phyloP scores from a whole-genome alignment of 2,329 filamentous ascomycete species.

The Phialophora macrospora region DNA sequence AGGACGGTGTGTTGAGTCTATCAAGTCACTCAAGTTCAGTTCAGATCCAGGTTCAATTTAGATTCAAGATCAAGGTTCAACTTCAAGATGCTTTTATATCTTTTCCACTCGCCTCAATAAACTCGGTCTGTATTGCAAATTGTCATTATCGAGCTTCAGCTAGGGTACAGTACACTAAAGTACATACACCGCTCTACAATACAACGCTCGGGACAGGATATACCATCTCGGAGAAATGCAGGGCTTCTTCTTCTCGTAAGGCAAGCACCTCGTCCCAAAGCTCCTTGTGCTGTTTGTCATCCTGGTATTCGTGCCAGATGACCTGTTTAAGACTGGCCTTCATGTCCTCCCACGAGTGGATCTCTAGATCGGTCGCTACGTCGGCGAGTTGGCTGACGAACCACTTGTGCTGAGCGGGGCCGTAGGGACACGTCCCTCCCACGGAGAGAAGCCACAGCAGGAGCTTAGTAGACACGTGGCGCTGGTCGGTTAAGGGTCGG shows the following conservation, averaged over 20 bases:
- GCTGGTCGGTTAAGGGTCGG: slow-evolving; percentile 45
- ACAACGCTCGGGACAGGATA: slow-evolving; percentile 3
- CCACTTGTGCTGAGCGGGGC: slow-evolving; percentile 16
- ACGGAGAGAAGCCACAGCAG: slow-evolving; percentile 65
- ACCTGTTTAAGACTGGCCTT: slow-evolving; percentile 17
- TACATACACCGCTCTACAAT: neutral
- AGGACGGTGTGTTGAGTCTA: too few species aligned
- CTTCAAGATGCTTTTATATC: too few species aligned
- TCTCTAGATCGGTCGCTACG: slow-evolving; percentile 7
- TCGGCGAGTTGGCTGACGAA: slow-evolving; percentile 19
- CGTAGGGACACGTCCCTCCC: slow-evolving; percentile 18
- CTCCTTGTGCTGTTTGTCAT: slow-evolving; percentile 15
- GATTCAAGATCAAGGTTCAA: too few species aligned
- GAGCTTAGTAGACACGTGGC: slow-evolving; percentile 63
- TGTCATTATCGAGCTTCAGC: neutral
- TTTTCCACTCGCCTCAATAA: too few species aligned
- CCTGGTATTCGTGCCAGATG: slow-evolving; percentile 24
- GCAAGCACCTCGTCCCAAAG: slow-evolving; percentile 16
- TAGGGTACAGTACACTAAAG: neutral
- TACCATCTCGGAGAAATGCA: slow-evolving; percentile 11
- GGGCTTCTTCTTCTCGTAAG: slow-evolving; percentile 4
- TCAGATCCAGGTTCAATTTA: too few species aligned
- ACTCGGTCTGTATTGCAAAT: neutral
- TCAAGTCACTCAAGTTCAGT: too few species aligned
- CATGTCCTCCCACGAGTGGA: slow-evolving; percentile 17